Conservation (phyloP, 768 basidiomycete genomes). For the Collybia sp. region DNA sequence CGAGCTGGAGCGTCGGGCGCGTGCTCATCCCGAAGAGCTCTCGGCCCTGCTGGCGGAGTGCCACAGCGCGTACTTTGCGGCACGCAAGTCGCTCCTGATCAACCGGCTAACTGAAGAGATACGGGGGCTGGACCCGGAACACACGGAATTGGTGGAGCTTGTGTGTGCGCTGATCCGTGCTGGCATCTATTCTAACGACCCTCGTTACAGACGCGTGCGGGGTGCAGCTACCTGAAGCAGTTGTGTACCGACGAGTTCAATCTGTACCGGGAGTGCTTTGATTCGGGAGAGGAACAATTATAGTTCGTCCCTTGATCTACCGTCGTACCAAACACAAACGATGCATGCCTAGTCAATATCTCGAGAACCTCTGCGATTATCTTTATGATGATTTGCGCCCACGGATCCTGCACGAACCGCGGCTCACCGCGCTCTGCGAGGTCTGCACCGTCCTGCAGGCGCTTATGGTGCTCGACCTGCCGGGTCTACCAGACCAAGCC, state of each 20-base stretch:
- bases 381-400: slow-evolving; percentile 96
- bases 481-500: slow-evolving; percentile 22
- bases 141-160: slow-evolving; percentile 84
- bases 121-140: slow-evolving; percentile 69
- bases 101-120: slow-evolving; percentile 79
- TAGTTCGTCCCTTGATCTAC: slow-evolving; percentile 30
- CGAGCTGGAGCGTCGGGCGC: slow-evolving; percentile 80
- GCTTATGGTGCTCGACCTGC: slow-evolving; percentile 88
- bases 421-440: slow-evolving; percentile 84
- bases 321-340: slow-evolving; percentile 2
- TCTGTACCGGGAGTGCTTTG: slow-evolving; percentile 83
- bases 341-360: slow-evolving; percentile 58
- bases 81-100: slow-evolving; percentile 68
- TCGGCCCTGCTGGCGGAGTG: slow-evolving; percentile 81
- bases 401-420: slow-evolving; percentile 89
- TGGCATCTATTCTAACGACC: not conserved
- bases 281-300: slow-evolving; percentile 67
- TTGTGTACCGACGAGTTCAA: slow-evolving; percentile 88
- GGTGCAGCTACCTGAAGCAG: slow-evolving; percentile 90
- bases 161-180: slow-evolving; percentile 32
- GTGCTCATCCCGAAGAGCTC: slow-evolving; percentile 79
- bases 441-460: slow-evolving; percentile 96
- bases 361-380: slow-evolving; percentile 89
- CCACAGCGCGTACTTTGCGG: slow-evolving; percentile 75
- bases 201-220: slow-evolving; percentile 68